Evolutionary conservation across 331 rosid genomes (phyloP).

Genomic region (Dryas integrifolia): DNA sequence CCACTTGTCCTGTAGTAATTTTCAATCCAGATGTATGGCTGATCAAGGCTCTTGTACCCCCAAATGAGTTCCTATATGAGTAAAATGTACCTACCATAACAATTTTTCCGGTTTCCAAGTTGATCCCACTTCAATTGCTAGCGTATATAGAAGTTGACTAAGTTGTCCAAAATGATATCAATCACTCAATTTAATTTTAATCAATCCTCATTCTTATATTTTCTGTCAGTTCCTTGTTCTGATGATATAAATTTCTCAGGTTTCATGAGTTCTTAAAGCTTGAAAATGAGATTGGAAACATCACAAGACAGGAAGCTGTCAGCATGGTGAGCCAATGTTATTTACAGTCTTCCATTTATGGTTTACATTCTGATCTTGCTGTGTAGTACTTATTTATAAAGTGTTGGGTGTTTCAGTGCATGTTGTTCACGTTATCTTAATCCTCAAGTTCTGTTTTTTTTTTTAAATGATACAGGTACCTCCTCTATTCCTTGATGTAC

Average conservation of each 20-base stretch:
- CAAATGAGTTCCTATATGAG: conserved; percentile 5
- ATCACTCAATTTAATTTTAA: background rate
- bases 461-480: conserved; percentile 62
- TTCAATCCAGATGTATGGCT: background rate
- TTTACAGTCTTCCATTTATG: conserved; percentile 25
- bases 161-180: conserved; percentile 14
- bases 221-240: conserved; percentile 22
- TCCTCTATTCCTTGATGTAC: conserved; percentile 94
- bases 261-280: conserved; percentile 95
- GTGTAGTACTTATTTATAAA: conserved; percentile 1
- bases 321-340: conserved; percentile 78
- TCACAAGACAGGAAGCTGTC: conserved; percentile 99
- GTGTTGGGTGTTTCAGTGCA: conserved; percentile 19
- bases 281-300: conserved; percentile 97
- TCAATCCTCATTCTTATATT: conserved; percentile 1
- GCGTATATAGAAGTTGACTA: conserved; percentile 1
- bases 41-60: background rate
- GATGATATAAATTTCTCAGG: conserved; percentile 48
- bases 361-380: background rate
- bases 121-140: background rate
- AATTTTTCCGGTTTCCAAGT: conserved; percentile 21
- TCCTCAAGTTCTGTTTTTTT: conserved; percentile 3
- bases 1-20: background rate
- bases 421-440: conserved; percentile 20
- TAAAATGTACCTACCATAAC: background rate